Evolutionary conservation across 176 grass and related monocot genomes (phyloP).

Genomic region (Urochloa ruziziensis): DNA sequence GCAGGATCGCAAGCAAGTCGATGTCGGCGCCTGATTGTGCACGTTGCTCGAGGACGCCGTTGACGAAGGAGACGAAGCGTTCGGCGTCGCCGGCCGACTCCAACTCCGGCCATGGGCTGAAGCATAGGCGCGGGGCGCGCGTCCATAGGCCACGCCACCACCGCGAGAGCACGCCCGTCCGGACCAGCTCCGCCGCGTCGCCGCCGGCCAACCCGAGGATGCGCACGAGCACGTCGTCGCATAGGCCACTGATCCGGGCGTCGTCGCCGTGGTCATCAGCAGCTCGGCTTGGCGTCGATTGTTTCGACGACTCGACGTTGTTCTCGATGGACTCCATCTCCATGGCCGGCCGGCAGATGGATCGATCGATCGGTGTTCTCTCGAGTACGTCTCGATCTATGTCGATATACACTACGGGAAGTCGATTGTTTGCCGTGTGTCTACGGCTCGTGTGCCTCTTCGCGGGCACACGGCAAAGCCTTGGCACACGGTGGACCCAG

Average conservation of each 20-base stretch:
- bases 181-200: neutral
- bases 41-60: neutral
- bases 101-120: neutral
- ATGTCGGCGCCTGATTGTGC: neutral
- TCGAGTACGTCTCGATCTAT: too few species aligned
- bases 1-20: neutral
- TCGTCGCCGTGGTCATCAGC: too few species aligned
- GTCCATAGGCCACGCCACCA: neutral
- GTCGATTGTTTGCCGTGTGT: too few species aligned
- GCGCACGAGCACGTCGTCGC: neutral
- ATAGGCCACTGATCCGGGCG: neutral
- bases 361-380: too few species aligned
- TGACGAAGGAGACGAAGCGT: neutral
- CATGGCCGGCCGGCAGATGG: too few species aligned
- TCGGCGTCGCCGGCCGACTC: accelerated
- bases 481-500: too few species aligned
- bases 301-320: too few species aligned
- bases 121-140: neutral
- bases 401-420: too few species aligned
- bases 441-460: too few species aligned
- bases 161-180: neutral
- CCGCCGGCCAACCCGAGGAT: neutral
- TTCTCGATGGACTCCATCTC: too few species aligned
- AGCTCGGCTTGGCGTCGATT: too few species aligned
- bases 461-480: too few species aligned